These are phyloP conservation scores for Turritis glabra DNA, from an alignment of 345 rosid genomes.

Conservation along the genomic window DNA sequence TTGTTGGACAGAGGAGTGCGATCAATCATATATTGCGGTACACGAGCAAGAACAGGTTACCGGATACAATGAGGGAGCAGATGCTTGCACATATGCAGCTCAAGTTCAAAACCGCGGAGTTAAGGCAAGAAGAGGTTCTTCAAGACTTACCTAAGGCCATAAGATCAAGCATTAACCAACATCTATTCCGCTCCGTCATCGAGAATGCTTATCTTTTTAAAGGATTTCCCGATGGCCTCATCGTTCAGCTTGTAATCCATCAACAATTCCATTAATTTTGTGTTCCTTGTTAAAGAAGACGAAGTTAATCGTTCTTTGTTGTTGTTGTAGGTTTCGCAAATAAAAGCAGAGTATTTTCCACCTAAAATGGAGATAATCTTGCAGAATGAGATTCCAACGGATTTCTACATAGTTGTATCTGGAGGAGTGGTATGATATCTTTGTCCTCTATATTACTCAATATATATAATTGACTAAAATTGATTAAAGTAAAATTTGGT, in stretches of 20 bases:
- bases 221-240: slow-evolving; percentile 71
- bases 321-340: slow-evolving; percentile 62
- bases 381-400: slow-evolving; percentile 89
- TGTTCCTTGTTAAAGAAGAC: neutral
- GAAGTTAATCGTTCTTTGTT: neutral
- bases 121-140: slow-evolving; percentile 84
- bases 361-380: slow-evolving; percentile 86
- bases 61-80: slow-evolving; percentile 82
- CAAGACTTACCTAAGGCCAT: slow-evolving; percentile 89
- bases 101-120: slow-evolving; percentile 81
- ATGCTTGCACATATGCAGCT: slow-evolving; percentile 93
- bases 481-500: neutral
- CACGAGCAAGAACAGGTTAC: slow-evolving; percentile 79
- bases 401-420: slow-evolving; percentile 80
- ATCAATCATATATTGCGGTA: slow-evolving; percentile 72
- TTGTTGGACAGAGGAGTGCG: slow-evolving; percentile 66
- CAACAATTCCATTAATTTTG: neutral
- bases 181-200: slow-evolving; percentile 61
- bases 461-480: slow-evolving; percentile 24
- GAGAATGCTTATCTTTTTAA: slow-evolving; percentile 69
- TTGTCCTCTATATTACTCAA: neutral
- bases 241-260: slow-evolving; percentile 57
- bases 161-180: slow-evolving; percentile 78
- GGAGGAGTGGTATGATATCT: slow-evolving; percentile 75
- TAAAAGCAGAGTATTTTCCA: slow-evolving; percentile 92